Conservation (phyloP, 2,329 filamentous ascomycete genomes). For the Penicillium concentricum region DNA sequence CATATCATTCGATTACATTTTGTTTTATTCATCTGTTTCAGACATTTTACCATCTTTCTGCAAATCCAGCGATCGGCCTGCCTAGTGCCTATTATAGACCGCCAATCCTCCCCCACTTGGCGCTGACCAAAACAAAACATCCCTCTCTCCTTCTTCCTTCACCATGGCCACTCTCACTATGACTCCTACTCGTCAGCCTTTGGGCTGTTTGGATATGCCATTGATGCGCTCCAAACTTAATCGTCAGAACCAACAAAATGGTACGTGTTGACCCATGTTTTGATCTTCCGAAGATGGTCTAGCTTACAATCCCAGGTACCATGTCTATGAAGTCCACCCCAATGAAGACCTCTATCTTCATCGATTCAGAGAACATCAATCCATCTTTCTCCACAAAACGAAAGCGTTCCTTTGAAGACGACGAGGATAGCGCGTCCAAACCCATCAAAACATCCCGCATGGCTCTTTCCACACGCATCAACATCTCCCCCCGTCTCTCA, state of each 20-base stretch:
- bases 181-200: slow-evolving; percentile 36
- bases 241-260: slow-evolving; percentile 34
- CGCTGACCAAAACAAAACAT: slow-evolving; percentile 27
- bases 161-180: slow-evolving; percentile 38
- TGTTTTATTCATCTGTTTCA: background rate
- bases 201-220: slow-evolving; percentile 37
- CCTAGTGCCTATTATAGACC: slow-evolving; percentile 12
- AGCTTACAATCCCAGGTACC: slow-evolving; percentile 9
- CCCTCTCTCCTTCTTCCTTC: slow-evolving; percentile 5
- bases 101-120: slow-evolving; percentile 30
- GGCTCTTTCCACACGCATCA: slow-evolving; percentile 29
- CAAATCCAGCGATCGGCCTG: slow-evolving; percentile 4
- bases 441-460: slow-evolving; percentile 49
- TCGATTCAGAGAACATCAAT: slow-evolving; percentile 56
- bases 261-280: slow-evolving; percentile 18
- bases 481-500: slow-evolving; percentile 19
- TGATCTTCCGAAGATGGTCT: background rate
- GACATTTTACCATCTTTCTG: background rate
- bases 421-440: slow-evolving; percentile 43
- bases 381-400: slow-evolving; percentile 53
- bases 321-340: slow-evolving; percentile 12
- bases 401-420: slow-evolving; percentile 37
- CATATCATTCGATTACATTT: slow-evolving; percentile 4
- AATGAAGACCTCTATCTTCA: slow-evolving; percentile 21
- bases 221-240: slow-evolving; percentile 34